Percentiles rank a stretch among this genome's conserved stretches.
Evolutionary conservation across 305 asterid species (phyloP).

Genomic region (Nicotiana rustica): DNA sequence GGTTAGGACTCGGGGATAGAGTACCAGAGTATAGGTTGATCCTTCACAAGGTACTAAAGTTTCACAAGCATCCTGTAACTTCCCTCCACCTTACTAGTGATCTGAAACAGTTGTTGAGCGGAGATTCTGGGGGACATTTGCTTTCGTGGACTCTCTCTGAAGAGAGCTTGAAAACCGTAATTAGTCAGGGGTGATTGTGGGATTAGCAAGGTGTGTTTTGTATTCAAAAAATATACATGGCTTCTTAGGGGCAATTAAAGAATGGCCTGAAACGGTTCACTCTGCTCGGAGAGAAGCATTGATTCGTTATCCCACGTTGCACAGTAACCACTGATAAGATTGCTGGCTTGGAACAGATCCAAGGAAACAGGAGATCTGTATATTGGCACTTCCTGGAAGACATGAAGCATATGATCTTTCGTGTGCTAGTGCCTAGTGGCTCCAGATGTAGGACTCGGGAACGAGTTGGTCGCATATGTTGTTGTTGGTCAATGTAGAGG

Average conservation of each 20-base stretch:
- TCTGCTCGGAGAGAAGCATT: constrained; percentile 7
- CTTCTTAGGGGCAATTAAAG: constrained; percentile 34
- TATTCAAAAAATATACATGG: constrained; percentile 30
- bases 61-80: constrained; percentile 84
- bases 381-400: constrained; percentile 20
- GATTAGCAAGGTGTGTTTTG: constrained; percentile 26
- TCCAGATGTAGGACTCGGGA: constrained; percentile 35
- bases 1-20: constrained; percentile 64
- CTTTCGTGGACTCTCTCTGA: constrained; percentile 93
- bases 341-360: constrained; percentile 22
- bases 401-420: constrained; percentile 23
- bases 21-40: constrained; percentile 85
- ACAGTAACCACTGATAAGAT: background rate
- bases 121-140: constrained; percentile 88
- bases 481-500: constrained; percentile 30
- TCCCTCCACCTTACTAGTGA: constrained; percentile 86
- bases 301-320: background rate
- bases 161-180: constrained; percentile 72
- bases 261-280: constrained; percentile 16
- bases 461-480: constrained; percentile 26
- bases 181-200: constrained; percentile 67
- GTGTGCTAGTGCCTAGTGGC: constrained; percentile 33
- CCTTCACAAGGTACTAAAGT: constrained; percentile 83
- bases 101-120: constrained; percentile 85
- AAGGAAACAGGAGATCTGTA: constrained; percentile 29